A percentile compares a stretch with the other conserved stretches of the same genome.
These are phyloP conservation scores for Penicillium sp. DNA, from an alignment of 2,329 filamentous ascomycete genomes.

Conservation along the genomic window DNA sequence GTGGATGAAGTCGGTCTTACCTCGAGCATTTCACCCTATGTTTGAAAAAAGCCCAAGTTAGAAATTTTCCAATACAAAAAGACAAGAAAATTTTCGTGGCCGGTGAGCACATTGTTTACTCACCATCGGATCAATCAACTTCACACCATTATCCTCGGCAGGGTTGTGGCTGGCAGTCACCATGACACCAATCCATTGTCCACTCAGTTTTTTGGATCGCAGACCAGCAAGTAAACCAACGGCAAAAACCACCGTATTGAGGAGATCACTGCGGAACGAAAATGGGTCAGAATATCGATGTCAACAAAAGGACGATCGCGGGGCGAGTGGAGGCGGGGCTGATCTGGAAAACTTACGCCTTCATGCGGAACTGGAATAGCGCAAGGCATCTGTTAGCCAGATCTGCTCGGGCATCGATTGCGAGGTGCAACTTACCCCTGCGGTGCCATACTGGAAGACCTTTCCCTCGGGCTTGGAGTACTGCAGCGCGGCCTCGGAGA, in stretches of 20 bases:
- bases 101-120: slow-evolving; percentile 15
- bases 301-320: slow-evolving; percentile 31
- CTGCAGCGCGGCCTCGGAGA: slow-evolving; percentile 44
- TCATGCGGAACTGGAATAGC: slow-evolving; percentile 58
- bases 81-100: too few species aligned
- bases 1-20: slow-evolving; percentile 41
- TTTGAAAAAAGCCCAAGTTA: neutral
- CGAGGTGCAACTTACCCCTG: slow-evolving; percentile 48
- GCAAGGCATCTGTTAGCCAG: slow-evolving; percentile 16
- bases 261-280: slow-evolving; percentile 56
- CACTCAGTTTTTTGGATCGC: slow-evolving; percentile 80
- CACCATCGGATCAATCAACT: slow-evolving; percentile 89
- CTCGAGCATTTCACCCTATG: slow-evolving; percentile 86
- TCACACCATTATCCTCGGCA: slow-evolving; percentile 83
- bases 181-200: slow-evolving; percentile 93
- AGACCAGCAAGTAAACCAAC: slow-evolving; percentile 85
- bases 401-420: slow-evolving; percentile 13
- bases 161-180: slow-evolving; percentile 92
- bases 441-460: slow-evolving; percentile 56
- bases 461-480: slow-evolving; percentile 47
- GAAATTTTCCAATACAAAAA: neutral
- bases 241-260: slow-evolving; percentile 87
- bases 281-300: slow-evolving; percentile 28
- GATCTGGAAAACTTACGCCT: slow-evolving; percentile 51
- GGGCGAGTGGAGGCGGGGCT: slow-evolving; percentile 29